Base-by-base conservation (phyloP, 495 filamentous ascomycete genomes). In the Penicillium soppii region DNA sequence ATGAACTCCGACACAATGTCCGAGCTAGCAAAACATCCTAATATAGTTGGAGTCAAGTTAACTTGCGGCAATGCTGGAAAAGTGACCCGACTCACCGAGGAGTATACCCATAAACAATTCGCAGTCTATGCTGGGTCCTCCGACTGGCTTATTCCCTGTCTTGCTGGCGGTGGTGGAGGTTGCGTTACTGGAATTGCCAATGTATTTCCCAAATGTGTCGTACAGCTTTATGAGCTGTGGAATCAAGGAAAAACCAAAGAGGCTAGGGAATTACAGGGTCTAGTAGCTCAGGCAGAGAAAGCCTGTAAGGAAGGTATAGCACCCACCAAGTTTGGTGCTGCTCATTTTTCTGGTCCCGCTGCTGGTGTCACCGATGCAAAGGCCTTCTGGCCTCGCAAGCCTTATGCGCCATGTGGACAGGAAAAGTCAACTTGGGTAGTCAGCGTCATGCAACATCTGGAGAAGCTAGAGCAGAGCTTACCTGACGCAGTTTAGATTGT, bases 241-340 rank as follows among this genome's bases (percentile, higher is more conserved):
- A 71, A 74, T 33, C 66, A 69, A 4, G 88, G 86, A 15, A 77
- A 84, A 55, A 58, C 79, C 22, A 69, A 77, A 13, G 82, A 89
- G 58, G 86, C 89, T 0, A 73, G 78, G 57, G 78, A 79, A 48
- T 65, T 91, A 70, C 89, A 92, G 69, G 84, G 83, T 10, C 68
- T 89, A 25, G 76, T 92, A 13, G 84, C 87, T 9, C 71, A 81
- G 48, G 89, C 86, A 20, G 89, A 94, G 72, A 92, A 89, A 84
- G 84, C 82, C 7, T 87, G 84, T 41, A 92, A 91, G 60, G 82
- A 90, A 56, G 84, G 86, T 3, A 86, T 86, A 53, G 78, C 83
- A 22, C 69, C 73, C 2, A 83, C 82, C 15, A 88, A 87, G 63
- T 85, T 81, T 60, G 83, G 75, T 0, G 77, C 78, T 1, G 73